Evolutionary conservation across 2,329 filamentous ascomycete species (phyloP).

Genomic region (Ophiostoma himal-ulmi): DNA sequence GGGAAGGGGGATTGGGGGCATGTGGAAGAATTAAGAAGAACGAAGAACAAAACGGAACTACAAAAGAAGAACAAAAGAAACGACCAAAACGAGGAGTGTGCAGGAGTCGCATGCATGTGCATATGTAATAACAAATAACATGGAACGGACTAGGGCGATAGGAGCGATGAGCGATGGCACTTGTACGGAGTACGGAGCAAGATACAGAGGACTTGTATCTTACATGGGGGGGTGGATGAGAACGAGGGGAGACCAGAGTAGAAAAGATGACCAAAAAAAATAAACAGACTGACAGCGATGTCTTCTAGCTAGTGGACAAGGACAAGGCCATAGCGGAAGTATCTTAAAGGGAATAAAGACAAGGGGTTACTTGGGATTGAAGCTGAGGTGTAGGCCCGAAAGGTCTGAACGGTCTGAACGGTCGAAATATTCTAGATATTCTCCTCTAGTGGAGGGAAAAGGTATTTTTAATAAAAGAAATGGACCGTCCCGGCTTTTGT

Average conservation of each 20-base stretch:
- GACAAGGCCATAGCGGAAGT: not conserved
- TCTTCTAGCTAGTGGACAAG: not conserved
- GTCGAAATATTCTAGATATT: not conserved
- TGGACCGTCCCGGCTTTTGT: not conserved
- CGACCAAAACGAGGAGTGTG: slow-evolving; percentile 10
- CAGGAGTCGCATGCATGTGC: slow-evolving; percentile 4
- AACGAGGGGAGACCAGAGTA: slow-evolving; percentile 1
- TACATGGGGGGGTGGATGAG: not conserved
- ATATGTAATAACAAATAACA: slow-evolving; percentile 13
- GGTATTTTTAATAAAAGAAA: not conserved
- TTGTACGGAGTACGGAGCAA: not conserved
- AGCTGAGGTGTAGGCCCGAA: not conserved
- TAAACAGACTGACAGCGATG: not conserved
- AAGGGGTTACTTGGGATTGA: not conserved
- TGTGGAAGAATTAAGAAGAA: slow-evolving; percentile 15
- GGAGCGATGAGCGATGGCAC: not conserved
- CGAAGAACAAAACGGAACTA: slow-evolving; percentile 9
- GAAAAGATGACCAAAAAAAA: not conserved
- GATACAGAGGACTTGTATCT: not conserved
- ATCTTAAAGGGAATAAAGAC: not conserved
- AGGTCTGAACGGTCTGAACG: not conserved
- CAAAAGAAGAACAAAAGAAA: slow-evolving; percentile 12
- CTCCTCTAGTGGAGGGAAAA: not conserved
- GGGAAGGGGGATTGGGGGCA: slow-evolving; percentile 11
- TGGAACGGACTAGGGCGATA: slow-evolving; percentile 8